Percentiles rank a stretch among this genome's conserved stretches.
Conservation (phyloP, 2,329 filamentous ascomycete species). For the Exophiala xenobiotica region DNA sequence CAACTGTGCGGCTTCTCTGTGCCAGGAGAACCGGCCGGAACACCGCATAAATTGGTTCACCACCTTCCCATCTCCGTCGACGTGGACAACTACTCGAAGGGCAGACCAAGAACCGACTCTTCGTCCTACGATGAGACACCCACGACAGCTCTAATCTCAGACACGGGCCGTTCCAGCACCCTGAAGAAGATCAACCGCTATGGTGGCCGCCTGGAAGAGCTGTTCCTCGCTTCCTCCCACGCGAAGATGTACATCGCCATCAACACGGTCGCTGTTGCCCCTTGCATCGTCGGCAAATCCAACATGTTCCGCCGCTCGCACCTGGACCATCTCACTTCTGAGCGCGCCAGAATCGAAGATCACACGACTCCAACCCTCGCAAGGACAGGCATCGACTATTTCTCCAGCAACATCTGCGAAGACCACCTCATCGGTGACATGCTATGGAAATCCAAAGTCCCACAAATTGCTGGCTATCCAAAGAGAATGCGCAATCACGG, state of each 20-base stretch:
- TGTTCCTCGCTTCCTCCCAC: conserved; percentile 90
- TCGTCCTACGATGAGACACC: conserved; percentile 14
- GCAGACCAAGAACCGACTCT: conserved; percentile 9
- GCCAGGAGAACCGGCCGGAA: conserved; percentile 43
- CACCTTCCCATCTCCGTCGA: conserved; percentile 91
- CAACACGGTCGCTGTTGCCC: conserved; percentile 85
- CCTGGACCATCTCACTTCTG: conserved; percentile 67
- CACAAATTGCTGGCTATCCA: conserved; percentile 38
- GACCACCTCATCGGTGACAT: conserved; percentile 94
- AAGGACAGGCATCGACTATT: conserved; percentile 74
- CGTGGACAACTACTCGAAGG: conserved; percentile 40
- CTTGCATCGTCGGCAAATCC: conserved; percentile 93
- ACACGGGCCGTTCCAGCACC: background rate
- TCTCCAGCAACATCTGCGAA: conserved; percentile 95
- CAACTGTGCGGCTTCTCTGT: conserved; percentile 68
- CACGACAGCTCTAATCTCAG: background rate
- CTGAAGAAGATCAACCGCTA: conserved; percentile 11
- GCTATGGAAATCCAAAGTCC: conserved; percentile 71
- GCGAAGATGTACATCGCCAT: conserved; percentile 98
- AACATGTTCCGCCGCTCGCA: conserved; percentile 98
- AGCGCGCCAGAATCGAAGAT: conserved; percentile 49
- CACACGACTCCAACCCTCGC: conserved; percentile 39
- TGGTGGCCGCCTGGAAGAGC: conserved; percentile 85
- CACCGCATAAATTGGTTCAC: conserved; percentile 86
- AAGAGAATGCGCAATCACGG: conserved; percentile 67